A percentile compares a stretch with the other conserved stretches of the same genome.
Conservation (phyloP, 371 early-diverging fungal genomes). For the Aphelidium insulamus region DNA sequence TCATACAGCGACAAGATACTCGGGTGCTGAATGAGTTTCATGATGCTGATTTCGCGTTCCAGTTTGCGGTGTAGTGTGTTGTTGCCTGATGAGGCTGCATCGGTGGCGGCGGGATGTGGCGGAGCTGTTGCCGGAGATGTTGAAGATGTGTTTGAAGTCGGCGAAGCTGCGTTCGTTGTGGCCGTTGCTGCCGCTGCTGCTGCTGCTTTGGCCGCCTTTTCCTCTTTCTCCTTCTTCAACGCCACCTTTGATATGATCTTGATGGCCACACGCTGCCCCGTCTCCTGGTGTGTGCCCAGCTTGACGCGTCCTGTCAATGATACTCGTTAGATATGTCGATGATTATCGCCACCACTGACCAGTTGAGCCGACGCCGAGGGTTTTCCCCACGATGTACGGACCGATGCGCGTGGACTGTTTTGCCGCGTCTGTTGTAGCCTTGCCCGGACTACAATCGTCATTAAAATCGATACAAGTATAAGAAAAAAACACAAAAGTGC, state of each 20-base stretch:
- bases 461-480: too few relatives aligned
- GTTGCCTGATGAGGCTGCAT: too few relatives aligned
- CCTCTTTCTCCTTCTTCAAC: constrained; percentile 1
- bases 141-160: constrained; percentile 65
- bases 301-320: constrained; percentile 41
- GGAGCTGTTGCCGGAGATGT: neutral
- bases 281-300: constrained; percentile 45
- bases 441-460: too few relatives aligned
- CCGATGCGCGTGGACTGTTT: too few relatives aligned
- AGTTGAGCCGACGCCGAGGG: constrained; percentile 57
- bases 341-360: constrained; percentile 17
- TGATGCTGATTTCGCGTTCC: constrained; percentile 79
- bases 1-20: constrained; percentile 70
- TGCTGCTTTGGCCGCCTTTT: constrained; percentile 26
- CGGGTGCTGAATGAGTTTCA: constrained; percentile 79
- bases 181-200: constrained; percentile 33
- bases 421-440: too few relatives aligned
- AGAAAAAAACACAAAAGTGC: too few relatives aligned
- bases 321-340: neutral
- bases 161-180: constrained; percentile 82
- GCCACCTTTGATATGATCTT: constrained; percentile 51
- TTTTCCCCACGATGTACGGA: constrained; percentile 50
- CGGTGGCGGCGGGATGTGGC: neutral
- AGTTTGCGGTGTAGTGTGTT: constrained; percentile 41
- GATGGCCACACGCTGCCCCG: constrained; percentile 56